phyloP scores from a whole-genome alignment of 2,329 filamentous ascomycete genomes.

The Colletotrichum sp. region DNA sequence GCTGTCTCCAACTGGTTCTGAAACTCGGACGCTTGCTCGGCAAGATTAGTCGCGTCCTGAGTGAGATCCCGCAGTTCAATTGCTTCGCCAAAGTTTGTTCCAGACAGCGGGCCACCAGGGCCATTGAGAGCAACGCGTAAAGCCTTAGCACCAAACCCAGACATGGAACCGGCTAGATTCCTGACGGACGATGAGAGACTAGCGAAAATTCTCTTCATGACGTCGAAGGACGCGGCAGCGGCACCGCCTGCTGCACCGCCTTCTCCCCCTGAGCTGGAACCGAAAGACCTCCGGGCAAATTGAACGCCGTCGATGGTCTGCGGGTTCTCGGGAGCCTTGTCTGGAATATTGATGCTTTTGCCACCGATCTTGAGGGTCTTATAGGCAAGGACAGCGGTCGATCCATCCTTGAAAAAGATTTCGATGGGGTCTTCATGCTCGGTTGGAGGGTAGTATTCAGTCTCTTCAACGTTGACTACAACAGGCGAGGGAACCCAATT shows the following conservation, averaged over 20 bases:
- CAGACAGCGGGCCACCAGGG: not conserved
- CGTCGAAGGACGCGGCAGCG: not conserved
- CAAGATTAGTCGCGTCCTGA: not conserved
- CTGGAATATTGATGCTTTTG: not conserved
- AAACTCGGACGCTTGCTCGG: not conserved
- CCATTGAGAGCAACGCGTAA: not conserved
- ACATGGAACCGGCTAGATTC: not conserved
- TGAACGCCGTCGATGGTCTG: not conserved
- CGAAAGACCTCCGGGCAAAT: not conserved
- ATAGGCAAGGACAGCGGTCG: not conserved
- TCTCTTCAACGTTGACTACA: not conserved
- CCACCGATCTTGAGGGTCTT: not conserved
- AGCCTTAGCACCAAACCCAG: not conserved
- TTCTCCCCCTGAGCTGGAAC: not conserved
- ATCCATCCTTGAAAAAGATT: not conserved
- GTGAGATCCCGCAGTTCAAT: not conserved
- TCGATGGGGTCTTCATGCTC: not conserved
- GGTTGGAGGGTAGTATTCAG: not conserved
- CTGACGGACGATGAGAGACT: not conserved
- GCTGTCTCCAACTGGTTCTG: not conserved
- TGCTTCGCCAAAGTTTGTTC: not conserved
- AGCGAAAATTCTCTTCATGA: not conserved
- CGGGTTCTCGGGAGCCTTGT: not conserved
- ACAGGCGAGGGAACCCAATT: not conserved
- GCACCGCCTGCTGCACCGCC: not conserved